These are phyloP conservation scores for Phyllosticta citribraziliensis DNA, from an alignment of 2,329 filamentous ascomycete genomes.

Conservation along the genomic window DNA sequence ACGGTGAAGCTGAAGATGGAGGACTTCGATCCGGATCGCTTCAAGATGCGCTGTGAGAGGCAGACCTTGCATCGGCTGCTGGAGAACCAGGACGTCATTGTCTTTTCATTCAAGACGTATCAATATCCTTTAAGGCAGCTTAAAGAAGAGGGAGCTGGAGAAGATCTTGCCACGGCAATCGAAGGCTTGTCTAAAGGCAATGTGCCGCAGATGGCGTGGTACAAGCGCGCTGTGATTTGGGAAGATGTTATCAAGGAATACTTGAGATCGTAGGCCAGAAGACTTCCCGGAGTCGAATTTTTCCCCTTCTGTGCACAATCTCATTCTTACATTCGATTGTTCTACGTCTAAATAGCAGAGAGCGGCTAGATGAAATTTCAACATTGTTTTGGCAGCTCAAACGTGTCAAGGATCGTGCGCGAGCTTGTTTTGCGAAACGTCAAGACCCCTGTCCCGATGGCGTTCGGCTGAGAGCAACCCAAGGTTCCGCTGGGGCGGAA, in stretches of 20 bases:
- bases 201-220: constrained; percentile 47
- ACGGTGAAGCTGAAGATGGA: constrained; percentile 14
- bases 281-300: constrained; percentile 12
- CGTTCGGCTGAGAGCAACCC: background rate
- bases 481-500: no score
- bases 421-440: background rate
- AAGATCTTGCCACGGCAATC: constrained; percentile 46
- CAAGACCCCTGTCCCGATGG: background rate
- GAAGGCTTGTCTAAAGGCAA: constrained; percentile 49
- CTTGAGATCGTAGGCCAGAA: constrained; percentile 20
- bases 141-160: constrained; percentile 46
- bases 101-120: constrained; percentile 55
- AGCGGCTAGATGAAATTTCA: background rate
- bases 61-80: constrained; percentile 54
- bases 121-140: constrained; percentile 46
- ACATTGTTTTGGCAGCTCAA: no score
- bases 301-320: no score
- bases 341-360: no score
- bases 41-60: constrained; percentile 45
- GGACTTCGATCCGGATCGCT: constrained; percentile 12
- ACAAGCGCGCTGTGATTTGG: constrained; percentile 50
- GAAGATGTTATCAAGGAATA: constrained; percentile 45
- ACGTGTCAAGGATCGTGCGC: background rate
- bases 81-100: constrained; percentile 23
- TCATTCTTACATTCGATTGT: no score